A percentile compares a stretch with the other conserved stretches of the same genome.
phyloP scores from a whole-genome alignment of 2,329 filamentous ascomycete genomes.

The Cordyceps farinosa region DNA sequence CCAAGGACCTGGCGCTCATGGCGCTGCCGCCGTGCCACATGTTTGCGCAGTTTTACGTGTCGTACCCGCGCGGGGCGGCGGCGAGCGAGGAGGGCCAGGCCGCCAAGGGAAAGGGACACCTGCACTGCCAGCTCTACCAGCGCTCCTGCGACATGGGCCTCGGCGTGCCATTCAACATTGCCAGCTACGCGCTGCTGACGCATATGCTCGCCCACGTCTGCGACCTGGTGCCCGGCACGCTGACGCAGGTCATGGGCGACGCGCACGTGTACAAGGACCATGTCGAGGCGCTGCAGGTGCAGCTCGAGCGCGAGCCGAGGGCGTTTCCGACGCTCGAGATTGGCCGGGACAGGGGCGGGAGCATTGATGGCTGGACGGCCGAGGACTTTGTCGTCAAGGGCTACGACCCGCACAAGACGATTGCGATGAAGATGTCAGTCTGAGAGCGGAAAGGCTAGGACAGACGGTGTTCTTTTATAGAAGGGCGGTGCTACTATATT shows the following conservation, averaged over 20 bases:
- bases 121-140: slow-evolving; percentile 91
- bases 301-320: slow-evolving; percentile 75
- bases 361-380: slow-evolving; percentile 83
- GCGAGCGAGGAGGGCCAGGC: slow-evolving; percentile 20
- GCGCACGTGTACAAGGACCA: slow-evolving; percentile 97
- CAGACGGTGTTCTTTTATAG: too few species aligned
- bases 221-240: slow-evolving; percentile 76
- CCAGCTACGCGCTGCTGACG: slow-evolving; percentile 86
- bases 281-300: slow-evolving; percentile 76
- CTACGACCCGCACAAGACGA: slow-evolving; percentile 86
- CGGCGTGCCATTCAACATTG: slow-evolving; percentile 97
- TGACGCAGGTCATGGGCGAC: slow-evolving; percentile 96
- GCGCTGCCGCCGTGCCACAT: slow-evolving; percentile 93
- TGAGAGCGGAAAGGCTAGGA: slow-evolving; percentile 31
- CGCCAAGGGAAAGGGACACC: slow-evolving; percentile 55
- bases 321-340: slow-evolving; percentile 80
- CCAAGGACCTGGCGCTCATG: slow-evolving; percentile 79
- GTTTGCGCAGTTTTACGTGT: slow-evolving; percentile 96
- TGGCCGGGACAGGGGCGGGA: slow-evolving; percentile 60
- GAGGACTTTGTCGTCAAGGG: slow-evolving; percentile 86
- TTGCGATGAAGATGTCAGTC: slow-evolving; percentile 99
- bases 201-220: slow-evolving; percentile 92
- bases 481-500: background rate
- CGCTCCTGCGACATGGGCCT: slow-evolving; percentile 95
- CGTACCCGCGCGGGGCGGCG: slow-evolving; percentile 52